Percentiles rank a stretch among this genome's conserved stretches.
These are phyloP conservation scores for Phalaenopsis aphrodite DNA, from an alignment of 106 monocot genomes.

Conservation along the genomic window DNA sequence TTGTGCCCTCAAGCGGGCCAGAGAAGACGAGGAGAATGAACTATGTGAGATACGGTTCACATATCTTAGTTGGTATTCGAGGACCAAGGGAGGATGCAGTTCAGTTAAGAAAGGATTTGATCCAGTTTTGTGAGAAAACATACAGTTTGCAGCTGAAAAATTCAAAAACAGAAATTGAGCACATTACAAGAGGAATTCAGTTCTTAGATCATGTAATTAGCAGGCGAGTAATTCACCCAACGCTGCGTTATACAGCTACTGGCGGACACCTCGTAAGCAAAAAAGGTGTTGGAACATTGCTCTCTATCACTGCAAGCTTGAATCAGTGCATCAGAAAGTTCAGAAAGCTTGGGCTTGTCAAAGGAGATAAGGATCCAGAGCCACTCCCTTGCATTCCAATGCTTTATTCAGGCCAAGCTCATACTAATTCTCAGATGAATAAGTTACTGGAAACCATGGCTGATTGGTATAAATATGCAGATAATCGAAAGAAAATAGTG, in stretches of 20 bases:
- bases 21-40: constrained; percentile 84
- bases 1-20: constrained; percentile 66
- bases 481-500: constrained; percentile 91
- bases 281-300: constrained; percentile 85
- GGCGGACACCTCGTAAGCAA: constrained; percentile 74
- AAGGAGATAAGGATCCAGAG: constrained; percentile 89
- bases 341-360: constrained; percentile 76
- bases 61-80: constrained; percentile 75
- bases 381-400: constrained; percentile 87
- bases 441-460: constrained; percentile 96
- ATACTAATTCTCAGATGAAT: constrained; percentile 97
- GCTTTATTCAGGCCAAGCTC: constrained; percentile 94
- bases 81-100: constrained; percentile 87
- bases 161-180: constrained; percentile 75
- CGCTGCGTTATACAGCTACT: constrained; percentile 66
- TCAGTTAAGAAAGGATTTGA: constrained; percentile 45
- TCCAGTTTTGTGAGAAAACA: constrained; percentile 62
- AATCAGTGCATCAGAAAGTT: constrained; percentile 62
- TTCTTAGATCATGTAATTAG: constrained; percentile 90
- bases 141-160: constrained; percentile 60
- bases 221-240: constrained; percentile 72
- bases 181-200: constrained; percentile 81
- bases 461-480: constrained; percentile 93
- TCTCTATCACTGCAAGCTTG: constrained; percentile 82
- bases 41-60: constrained; percentile 71